Base-by-base conservation (phyloP, 2,329 filamentous ascomycete species). In the Laburnicola sp. region DNA sequence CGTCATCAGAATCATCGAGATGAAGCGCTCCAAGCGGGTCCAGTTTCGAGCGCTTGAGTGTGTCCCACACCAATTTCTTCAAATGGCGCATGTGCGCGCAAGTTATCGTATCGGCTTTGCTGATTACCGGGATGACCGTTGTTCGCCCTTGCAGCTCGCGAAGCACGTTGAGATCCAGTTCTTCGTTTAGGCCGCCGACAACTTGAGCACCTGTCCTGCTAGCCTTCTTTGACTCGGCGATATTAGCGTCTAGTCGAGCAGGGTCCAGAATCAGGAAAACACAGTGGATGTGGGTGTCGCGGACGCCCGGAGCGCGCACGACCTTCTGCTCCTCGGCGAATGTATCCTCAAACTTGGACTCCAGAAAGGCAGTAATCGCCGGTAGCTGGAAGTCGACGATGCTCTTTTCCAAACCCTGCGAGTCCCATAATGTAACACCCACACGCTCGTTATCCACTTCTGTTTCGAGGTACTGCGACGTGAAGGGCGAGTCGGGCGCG, bases 291-390 rank as follows among this genome's bases (percentile, higher is more conserved):
- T 99, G 94, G 44, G 93, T 97, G 77, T 99, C 94, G 71, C 91
- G 89, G 58, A 90, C 88, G 49, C 92, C 93, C 25, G 94, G 93
- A 46, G 92, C 91, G 65, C 94, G 88, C 56, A 97, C 82, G 40
- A 99, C 92, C 78, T 97, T 97, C 82, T 96, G 96, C 78, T 99
- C 94, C 75, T 99, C 94, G 42, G 85, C 85, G 71, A 99, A 96
- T 0, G 94, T 97, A 68, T 99, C 94, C 72, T 99, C 93, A 63
- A 99, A 99, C 74, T 97, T 97, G 78, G 88, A 93, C 78, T 99
- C 94, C 53, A 99, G 79, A 76, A 99, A 99, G 6, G 87, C 82
- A 30, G 88, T 87, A 79, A 97, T 92, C 70, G 96, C 91, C 54
- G 92, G 86, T 59, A 99, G 80, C 74, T 99, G 94, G 59, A 97